These are phyloP conservation scores for Xylariaceae sp. DNA, from an alignment of 2,329 filamentous ascomycete genomes.

Conservation along the genomic window DNA sequence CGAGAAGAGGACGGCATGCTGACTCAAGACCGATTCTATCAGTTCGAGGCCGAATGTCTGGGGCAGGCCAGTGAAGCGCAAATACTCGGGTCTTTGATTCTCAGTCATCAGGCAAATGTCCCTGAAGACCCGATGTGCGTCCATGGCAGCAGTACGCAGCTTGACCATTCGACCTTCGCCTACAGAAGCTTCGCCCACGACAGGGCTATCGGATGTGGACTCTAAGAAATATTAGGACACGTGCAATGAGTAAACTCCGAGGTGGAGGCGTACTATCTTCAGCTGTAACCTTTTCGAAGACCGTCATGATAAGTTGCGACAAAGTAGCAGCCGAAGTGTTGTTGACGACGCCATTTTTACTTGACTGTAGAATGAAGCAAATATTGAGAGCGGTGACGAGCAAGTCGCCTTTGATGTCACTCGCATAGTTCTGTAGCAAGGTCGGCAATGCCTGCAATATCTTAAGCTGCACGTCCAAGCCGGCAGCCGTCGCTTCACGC, in stretches of 20 bases:
- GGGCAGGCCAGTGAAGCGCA: constrained; percentile 73
- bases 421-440: constrained; percentile 83
- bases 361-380: constrained; percentile 85
- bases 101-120: constrained; percentile 87
- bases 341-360: constrained; percentile 89
- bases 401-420: constrained; percentile 74
- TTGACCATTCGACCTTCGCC: constrained; percentile 58
- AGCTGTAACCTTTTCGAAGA: constrained; percentile 83
- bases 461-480: constrained; percentile 89
- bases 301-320: constrained; percentile 85
- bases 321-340: constrained; percentile 95
- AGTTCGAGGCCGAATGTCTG: constrained; percentile 85
- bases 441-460: constrained; percentile 89
- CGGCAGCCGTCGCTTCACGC: constrained; percentile 75
- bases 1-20: constrained; percentile 76
- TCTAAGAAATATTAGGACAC: constrained; percentile 26
- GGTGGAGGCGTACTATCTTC: constrained; percentile 67
- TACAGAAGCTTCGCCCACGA: constrained; percentile 63
- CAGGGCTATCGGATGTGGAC: constrained; percentile 47
- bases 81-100: constrained; percentile 75
- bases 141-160: constrained; percentile 72
- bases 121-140: constrained; percentile 83
- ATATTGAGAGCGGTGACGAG: constrained; percentile 81
- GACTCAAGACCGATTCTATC: constrained; percentile 84
- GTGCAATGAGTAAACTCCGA: background rate